phyloP scores from a whole-genome alignment of 2,329 filamentous ascomycete species.

The Colletotrichum sp. region DNA sequence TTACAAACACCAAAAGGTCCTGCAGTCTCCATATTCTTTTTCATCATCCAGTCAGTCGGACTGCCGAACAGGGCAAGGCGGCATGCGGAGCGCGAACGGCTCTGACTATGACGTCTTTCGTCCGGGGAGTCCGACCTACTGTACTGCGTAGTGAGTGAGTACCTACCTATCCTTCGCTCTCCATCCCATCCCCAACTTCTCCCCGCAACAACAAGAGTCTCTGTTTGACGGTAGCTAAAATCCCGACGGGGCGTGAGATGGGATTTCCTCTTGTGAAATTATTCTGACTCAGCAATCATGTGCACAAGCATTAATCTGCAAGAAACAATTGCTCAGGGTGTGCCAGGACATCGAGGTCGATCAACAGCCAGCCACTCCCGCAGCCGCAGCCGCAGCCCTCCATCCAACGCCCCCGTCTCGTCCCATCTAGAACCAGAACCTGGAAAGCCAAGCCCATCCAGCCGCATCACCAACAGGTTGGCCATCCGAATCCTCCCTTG shows the following conservation, averaged over 20 bases:
- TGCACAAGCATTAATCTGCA: not conserved
- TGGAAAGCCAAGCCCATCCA: not conserved
- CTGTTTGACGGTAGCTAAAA: not conserved
- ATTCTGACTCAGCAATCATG: not conserved
- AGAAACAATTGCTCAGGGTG: not conserved
- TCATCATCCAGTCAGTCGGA: not conserved
- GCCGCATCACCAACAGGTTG: not conserved
- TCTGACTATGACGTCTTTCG: not conserved
- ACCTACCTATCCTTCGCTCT: not conserved
- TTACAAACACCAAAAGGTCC: not conserved
- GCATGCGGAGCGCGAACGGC: not conserved
- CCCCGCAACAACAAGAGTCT: not conserved
- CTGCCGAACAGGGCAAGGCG: slow-evolving; percentile 5
- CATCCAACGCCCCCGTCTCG: not conserved
- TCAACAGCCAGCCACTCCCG: not conserved
- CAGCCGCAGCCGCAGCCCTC: not conserved
- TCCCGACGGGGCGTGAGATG: not conserved
- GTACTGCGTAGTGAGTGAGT: not conserved
- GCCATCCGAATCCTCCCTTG: not conserved
- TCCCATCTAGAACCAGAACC: not conserved
- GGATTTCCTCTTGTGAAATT: not conserved
- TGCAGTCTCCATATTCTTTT: not conserved
- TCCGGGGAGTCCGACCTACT: not conserved
- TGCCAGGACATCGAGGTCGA: not conserved
- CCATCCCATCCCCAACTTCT: not conserved